A percentile compares a stretch with the other conserved stretches of the same genome.
phyloP scores from a whole-genome alignment of 345 rosid species.

The Balakata baccata region DNA sequence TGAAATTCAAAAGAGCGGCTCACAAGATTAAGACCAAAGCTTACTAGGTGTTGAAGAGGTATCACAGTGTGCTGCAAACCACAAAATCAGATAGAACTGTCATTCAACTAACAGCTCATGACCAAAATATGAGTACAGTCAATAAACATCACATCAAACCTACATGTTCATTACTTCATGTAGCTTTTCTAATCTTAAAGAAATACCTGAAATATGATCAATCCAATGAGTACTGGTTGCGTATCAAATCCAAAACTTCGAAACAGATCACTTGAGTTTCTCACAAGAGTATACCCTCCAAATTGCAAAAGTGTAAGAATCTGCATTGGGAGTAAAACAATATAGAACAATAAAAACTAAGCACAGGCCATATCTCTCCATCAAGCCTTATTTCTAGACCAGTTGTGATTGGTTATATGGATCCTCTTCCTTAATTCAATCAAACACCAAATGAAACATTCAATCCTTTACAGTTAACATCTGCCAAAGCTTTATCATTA shows the following conservation, averaged over 20 bases:
- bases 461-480: not conserved
- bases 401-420: not conserved
- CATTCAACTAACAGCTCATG: not conserved
- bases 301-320: constrained; percentile 84
- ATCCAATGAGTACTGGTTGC: constrained; percentile 89
- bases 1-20: constrained; percentile 98
- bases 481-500: not conserved
- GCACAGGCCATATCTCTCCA: not conserved
- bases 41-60: constrained; percentile 87
- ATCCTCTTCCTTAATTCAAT: not conserved
- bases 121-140: not conserved
- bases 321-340: constrained; percentile 37
- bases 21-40: constrained; percentile 85
- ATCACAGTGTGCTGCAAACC: constrained; percentile 79
- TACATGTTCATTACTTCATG: not conserved
- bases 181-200: not conserved
- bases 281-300: constrained; percentile 96
- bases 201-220: constrained; percentile 91
- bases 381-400: not conserved
- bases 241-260: constrained; percentile 93
- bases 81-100: constrained; percentile 1
- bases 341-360: not conserved
- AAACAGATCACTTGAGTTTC: constrained; percentile 92
- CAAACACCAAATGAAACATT: not conserved
- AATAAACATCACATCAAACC: not conserved